phyloP scores from a whole-genome alignment of 2,329 filamentous ascomycete genomes.

The Cladosporium sp. region DNA sequence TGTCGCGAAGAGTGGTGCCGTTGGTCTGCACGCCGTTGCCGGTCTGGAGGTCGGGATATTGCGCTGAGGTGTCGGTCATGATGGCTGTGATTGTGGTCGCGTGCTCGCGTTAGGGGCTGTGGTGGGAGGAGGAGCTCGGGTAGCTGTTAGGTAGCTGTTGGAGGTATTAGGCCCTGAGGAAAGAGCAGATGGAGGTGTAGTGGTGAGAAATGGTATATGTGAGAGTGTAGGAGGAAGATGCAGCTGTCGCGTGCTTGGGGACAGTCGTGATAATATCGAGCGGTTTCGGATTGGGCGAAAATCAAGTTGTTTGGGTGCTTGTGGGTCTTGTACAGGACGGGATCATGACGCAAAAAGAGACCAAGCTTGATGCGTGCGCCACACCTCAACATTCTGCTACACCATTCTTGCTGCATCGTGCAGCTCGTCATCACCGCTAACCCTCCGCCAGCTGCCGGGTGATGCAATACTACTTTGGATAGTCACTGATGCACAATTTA shows the following conservation, averaged over 20 bases:
- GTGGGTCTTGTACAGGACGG: slow-evolving; percentile 4
- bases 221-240: neutral
- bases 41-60: slow-evolving; percentile 5
- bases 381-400: slow-evolving; percentile 7
- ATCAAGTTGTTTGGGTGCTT: slow-evolving; percentile 13
- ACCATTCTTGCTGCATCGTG: neutral
- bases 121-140: neutral
- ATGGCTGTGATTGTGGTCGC: slow-evolving; percentile 14
- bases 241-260: slow-evolving; percentile 6
- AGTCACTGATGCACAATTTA: neutral
- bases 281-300: slow-evolving; percentile 14
- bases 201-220: neutral
- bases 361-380: slow-evolving; percentile 6
- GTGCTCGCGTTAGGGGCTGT: slow-evolving; percentile 11
- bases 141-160: neutral
- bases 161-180: slow-evolving; percentile 1
- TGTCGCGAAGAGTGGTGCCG: slow-evolving; percentile 1
- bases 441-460: neutral
- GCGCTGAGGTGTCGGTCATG: slow-evolving; percentile 14
- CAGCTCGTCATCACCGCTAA: neutral
- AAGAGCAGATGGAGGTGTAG: neutral
- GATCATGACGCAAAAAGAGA: slow-evolving; percentile 12
- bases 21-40: neutral
- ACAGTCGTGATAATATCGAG: neutral
- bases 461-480: neutral